Evolutionary conservation across 1,284 basidiomycete species (phyloP).

Genomic region (Ustilago esculenta): DNA sequence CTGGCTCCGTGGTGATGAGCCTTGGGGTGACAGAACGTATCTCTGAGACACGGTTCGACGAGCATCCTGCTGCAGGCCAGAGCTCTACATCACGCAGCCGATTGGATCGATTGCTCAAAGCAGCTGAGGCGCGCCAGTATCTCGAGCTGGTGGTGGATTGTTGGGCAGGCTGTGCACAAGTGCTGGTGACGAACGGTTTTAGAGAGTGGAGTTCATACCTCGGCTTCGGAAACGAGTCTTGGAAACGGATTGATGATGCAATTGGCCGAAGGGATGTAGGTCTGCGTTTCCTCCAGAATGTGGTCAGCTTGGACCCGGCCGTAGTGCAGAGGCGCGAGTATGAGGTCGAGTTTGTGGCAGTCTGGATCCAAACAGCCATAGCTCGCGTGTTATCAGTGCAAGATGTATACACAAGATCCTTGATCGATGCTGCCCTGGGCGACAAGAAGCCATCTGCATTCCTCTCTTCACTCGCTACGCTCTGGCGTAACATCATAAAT

Average conservation of each 20-base stretch:
- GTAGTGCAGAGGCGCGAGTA: slow-evolving; percentile 26
- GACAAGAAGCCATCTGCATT: neutral
- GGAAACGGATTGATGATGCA: slow-evolving; percentile 73
- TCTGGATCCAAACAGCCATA: slow-evolving; percentile 56
- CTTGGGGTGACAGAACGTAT: slow-evolving; percentile 34
- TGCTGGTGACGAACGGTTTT: slow-evolving; percentile 74
- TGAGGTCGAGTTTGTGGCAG: slow-evolving; percentile 44
- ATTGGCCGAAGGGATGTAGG: slow-evolving; percentile 75
- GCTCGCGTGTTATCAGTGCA: slow-evolving; percentile 50
- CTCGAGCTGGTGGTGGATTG: slow-evolving; percentile 75
- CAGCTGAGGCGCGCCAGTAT: slow-evolving; percentile 65
- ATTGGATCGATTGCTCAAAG: slow-evolving; percentile 48
- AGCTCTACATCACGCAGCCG: slow-evolving; percentile 7
- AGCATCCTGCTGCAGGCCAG: neutral
- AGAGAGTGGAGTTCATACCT: slow-evolving; percentile 78
- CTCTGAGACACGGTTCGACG: slow-evolving; percentile 7
- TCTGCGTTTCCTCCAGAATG: slow-evolving; percentile 75
- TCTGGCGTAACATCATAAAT: slow-evolving; percentile 5
- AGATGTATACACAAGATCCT: slow-evolving; percentile 35
- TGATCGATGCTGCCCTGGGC: slow-evolving; percentile 8
- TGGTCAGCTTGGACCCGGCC: slow-evolving; percentile 74
- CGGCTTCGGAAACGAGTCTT: slow-evolving; percentile 73
- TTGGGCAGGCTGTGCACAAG: slow-evolving; percentile 79
- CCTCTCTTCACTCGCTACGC: neutral
- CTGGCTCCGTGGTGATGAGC: slow-evolving; percentile 34